Base-by-base conservation (phyloP, 345 rosid genomes). In the Salix caprea region DNA sequence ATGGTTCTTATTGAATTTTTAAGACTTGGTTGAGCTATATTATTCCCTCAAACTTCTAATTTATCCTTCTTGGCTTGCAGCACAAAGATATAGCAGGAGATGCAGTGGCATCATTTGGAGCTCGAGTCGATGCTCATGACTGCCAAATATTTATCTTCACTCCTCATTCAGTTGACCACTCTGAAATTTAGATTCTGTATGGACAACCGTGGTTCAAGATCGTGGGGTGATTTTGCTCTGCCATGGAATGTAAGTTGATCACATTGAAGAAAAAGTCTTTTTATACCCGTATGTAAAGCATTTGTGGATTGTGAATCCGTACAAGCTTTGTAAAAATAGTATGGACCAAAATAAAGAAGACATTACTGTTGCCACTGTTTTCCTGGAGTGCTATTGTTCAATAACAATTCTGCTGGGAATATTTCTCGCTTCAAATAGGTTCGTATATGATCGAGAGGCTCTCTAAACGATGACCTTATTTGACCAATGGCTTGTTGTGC, bases 121-220 rank as follows among this genome's bases (percentile, higher is more conserved):
- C 96, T 60, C 78, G 60, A 75, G 94, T 94, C 13, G 89, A 87
- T 21, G 77, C 91, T 24, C 98, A 91, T 32, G 91, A 90, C 77
- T 90, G 94, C 76, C 87, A 84, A 48, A 76, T 92, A 88, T 91
- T 90, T 72, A 84, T 89, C 61, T 89, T 94, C 84, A 86, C 92
- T 67, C 91, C 91, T 4, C 84, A 81, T 72, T 67, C 83, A 8
- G 85, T 19, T 21, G 28, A 84, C 40, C 84, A 39, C 82, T 69
- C 83, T 14, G 88, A 79, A 44, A 79, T 80, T 60, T 89, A 85
- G 83, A 39, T 37, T 16, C 14, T 16, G 19, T 42, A 5, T 16
- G 2, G n/a, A 23, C 56, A 2, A 37, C 67, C 77, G 60, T 62
- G 73, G 36, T 44, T 40, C 74, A 70, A 68, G 75, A 26, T 37